A percentile compares a stretch with the other conserved stretches of the same genome.
These are phyloP conservation scores for Penicillium chermesinum DNA, from an alignment of 495 filamentous ascomycete species.

Conservation along the genomic window DNA sequence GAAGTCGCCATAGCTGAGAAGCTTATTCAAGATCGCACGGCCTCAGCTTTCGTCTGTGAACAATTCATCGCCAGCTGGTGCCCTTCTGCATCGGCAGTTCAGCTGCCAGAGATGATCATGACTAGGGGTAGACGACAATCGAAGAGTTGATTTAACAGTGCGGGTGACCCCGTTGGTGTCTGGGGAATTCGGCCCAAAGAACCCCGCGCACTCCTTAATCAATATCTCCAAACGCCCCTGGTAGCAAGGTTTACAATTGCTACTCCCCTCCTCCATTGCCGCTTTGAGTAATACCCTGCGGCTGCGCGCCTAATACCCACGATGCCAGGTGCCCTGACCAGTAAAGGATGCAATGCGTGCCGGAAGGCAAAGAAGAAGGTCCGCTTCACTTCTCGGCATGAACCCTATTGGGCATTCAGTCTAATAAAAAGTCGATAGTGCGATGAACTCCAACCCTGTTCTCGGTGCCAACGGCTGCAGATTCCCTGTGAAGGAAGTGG, in stretches of 20 bases:
- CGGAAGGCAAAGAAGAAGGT: slow-evolving; percentile 47
- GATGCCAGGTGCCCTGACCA: slow-evolving; percentile 45
- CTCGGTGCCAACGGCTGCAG: slow-evolving; percentile 34
- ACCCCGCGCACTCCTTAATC: too few species aligned
- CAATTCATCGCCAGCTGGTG: too few species aligned
- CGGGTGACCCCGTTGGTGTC: too few species aligned
- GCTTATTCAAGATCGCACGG: not conserved
- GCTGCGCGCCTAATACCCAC: not conserved
- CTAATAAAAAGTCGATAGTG: slow-evolving; percentile 25
- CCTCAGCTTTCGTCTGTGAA: not conserved
- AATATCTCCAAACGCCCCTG: too few species aligned
- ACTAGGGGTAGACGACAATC: too few species aligned
- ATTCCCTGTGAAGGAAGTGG: slow-evolving; percentile 39
- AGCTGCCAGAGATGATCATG: too few species aligned
- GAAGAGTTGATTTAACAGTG: too few species aligned
- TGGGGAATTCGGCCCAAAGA: too few species aligned
- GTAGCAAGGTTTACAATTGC: too few species aligned
- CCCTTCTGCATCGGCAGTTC: too few species aligned
- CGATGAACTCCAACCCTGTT: slow-evolving; percentile 34
- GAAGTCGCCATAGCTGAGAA: not conserved
- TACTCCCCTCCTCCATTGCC: not conserved
- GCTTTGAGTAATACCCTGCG: slow-evolving; percentile 6
- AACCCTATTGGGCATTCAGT: not conserved
- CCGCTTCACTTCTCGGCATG: not conserved
- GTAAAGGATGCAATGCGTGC: slow-evolving; percentile 44